Evolutionary conservation across 371 early-diverging fungal genomes (phyloP).

Genomic region (Lichtheimia hyalospora): DNA sequence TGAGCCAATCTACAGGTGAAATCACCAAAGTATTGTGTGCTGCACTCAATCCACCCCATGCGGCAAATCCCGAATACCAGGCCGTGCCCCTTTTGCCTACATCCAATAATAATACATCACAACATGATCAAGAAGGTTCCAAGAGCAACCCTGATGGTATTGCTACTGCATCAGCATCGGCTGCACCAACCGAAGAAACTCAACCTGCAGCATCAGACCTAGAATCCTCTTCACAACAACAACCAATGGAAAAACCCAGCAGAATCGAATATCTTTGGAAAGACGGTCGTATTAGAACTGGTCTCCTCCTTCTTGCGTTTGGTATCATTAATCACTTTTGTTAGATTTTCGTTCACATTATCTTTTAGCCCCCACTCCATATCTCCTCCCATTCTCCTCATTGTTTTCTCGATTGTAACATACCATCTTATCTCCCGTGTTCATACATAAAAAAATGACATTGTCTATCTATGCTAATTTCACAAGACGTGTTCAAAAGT

Average conservation of each 20-base stretch:
- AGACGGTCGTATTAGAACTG: conserved; percentile 23
- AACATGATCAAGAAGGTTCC: not conserved
- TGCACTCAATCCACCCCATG: conserved; percentile 2
- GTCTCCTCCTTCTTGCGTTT: conserved; percentile 12
- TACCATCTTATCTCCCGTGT: conserved; percentile 1
- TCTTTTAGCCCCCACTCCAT: not conserved
- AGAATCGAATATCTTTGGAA: not conserved
- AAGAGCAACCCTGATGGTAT: conserved; percentile 2
- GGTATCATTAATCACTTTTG: conserved; percentile 30
- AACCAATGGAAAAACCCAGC: conserved; percentile 1
- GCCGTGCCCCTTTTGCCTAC: conserved; percentile 30
- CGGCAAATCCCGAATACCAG: conserved; percentile 13
- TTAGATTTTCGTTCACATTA: conserved; percentile 3
- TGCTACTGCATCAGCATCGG: not conserved
- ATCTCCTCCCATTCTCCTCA: not conserved
- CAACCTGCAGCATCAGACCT: not conserved
- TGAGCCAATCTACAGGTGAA: conserved; percentile 53
- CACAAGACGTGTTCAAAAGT: conserved; percentile 1
- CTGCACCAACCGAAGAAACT: conserved; percentile 4
- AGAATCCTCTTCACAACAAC: not conserved
- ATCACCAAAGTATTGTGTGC: conserved; percentile 46
- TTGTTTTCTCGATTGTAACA: not conserved
- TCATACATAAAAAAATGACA: no score
- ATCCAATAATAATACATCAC: not conserved
- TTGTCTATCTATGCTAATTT: not conserved